These are phyloP conservation scores for Colletotrichum chlorophyti DNA, from an alignment of 2,329 filamentous ascomycete genomes.

Conservation along the genomic window DNA sequence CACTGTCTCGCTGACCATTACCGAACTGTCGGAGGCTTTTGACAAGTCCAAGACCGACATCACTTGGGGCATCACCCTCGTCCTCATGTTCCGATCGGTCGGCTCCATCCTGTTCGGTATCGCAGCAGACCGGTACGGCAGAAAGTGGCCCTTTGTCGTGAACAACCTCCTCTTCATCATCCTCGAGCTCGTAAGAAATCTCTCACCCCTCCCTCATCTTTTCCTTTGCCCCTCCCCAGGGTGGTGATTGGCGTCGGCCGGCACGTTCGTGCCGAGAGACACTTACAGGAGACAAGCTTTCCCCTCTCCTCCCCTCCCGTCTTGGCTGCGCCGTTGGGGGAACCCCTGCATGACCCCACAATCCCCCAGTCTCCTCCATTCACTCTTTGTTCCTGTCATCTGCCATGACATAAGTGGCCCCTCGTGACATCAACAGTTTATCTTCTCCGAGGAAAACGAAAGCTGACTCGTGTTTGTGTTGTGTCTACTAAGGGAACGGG, in stretches of 20 bases:
- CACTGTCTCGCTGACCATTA: conserved; percentile 66
- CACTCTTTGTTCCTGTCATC: background rate
- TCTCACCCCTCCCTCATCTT: conserved; percentile 20
- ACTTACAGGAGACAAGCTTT: conserved; percentile 25
- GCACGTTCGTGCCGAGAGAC: conserved; percentile 13
- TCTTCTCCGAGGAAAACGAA: conserved; percentile 4
- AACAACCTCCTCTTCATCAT: conserved; percentile 78
- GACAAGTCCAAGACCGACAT: conserved; percentile 62
- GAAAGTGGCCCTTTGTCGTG: conserved; percentile 76
- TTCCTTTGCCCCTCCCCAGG: background rate
- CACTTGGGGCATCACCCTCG: conserved; percentile 69
- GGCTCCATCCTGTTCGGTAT: conserved; percentile 62
- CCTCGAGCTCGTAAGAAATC: conserved; percentile 69
- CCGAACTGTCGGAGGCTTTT: conserved; percentile 59
- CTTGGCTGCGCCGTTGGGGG: conserved; percentile 23
- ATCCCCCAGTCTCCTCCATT: background rate
- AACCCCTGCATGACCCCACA: conserved; percentile 20
- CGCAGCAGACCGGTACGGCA: conserved; percentile 61
- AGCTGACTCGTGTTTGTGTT: conserved; percentile 2
- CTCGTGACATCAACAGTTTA: conserved; percentile 1
- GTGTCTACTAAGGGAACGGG: conserved; percentile 60
- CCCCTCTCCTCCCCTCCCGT: conserved; percentile 1
- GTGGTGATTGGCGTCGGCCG: background rate
- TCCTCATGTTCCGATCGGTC: conserved; percentile 66
- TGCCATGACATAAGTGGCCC: background rate